Evolutionary conservation across 768 basidiomycete genomes (phyloP).

Genomic region (Phylloporus rhodoxanthus): DNA sequence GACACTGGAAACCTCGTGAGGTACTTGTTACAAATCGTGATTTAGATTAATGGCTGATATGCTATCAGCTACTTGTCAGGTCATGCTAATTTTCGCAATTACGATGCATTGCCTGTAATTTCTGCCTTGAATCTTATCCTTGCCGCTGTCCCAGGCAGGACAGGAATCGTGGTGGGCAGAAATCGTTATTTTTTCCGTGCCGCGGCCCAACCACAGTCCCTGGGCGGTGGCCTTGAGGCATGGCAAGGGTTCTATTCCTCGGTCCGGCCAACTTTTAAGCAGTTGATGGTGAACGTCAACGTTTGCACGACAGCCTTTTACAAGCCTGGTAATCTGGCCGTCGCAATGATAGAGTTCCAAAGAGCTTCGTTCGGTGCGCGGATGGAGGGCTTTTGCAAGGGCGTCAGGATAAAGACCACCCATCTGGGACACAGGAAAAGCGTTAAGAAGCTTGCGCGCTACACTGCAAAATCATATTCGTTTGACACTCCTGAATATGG

Average conservation of each 20-base stretch:
- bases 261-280: conserved; percentile 37
- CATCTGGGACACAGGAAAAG: conserved; percentile 77
- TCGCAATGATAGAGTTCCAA: conserved; percentile 37
- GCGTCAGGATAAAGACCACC: conserved; percentile 57
- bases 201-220: conserved; percentile 24
- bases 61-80: conserved; percentile 40
- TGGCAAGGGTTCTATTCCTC: conserved; percentile 51
- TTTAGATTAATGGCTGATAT: conserved; percentile 7
- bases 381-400: conserved; percentile 53
- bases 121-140: conserved; percentile 48
- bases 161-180: conserved; percentile 46
- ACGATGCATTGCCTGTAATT: conserved; percentile 43
- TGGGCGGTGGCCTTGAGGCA: conserved; percentile 51
- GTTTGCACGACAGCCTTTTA: conserved; percentile 49
- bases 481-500: conserved; percentile 39
- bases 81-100: conserved; percentile 36
- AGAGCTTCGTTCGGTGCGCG: conserved; percentile 55
- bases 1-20: conserved; percentile 38
- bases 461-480: conserved; percentile 34
- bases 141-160: conserved; percentile 39
- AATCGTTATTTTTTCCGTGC: conserved; percentile 49
- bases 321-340: conserved; percentile 38
- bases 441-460: conserved; percentile 47
- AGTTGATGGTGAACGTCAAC: conserved; percentile 49
- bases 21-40: conserved; percentile 25